These are phyloP conservation scores for Croton laevigatus DNA, from an alignment of 441 rosid genomes.

Conservation along the genomic window DNA sequence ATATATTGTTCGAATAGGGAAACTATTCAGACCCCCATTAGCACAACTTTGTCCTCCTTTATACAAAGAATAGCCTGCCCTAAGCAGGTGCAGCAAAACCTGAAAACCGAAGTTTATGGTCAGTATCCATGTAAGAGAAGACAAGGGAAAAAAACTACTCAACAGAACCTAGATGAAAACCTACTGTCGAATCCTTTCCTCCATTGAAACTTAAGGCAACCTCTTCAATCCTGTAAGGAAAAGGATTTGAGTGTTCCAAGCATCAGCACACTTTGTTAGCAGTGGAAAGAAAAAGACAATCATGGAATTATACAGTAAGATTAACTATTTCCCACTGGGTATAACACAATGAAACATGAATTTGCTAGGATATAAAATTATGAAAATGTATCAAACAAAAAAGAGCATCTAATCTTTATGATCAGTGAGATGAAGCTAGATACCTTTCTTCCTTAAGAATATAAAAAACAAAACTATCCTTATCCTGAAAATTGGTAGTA, in stretches of 20 bases:
- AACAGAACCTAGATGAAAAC: conserved; percentile 29
- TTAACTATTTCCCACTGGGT: conserved; percentile 11
- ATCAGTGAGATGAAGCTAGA: background rate
- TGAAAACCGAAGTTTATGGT: conserved; percentile 36
- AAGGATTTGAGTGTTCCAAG: conserved; percentile 25
- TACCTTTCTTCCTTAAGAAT: background rate
- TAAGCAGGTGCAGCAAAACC: conserved; percentile 94
- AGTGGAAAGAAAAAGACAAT: background rate
- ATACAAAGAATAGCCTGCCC: conserved; percentile 91
- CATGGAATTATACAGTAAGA: conserved; percentile 10
- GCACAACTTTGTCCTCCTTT: conserved; percentile 52
- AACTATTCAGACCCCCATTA: conserved; percentile 55
- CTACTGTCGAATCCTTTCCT: conserved; percentile 97
- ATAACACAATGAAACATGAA: background rate
- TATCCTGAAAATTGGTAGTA: background rate
- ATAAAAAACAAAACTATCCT: background rate
- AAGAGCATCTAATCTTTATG: background rate
- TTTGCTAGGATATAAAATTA: background rate
- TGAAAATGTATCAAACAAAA: background rate
- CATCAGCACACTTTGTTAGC: conserved; percentile 18
- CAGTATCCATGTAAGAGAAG: conserved; percentile 22
- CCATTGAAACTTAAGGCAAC: conserved; percentile 99
- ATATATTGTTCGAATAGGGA: conserved; percentile 90
- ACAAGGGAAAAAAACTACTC: conserved; percentile 12
- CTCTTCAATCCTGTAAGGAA: conserved; percentile 75